phyloP scores from a whole-genome alignment of 495 filamentous ascomycete genomes.

The Penicillium paxilli region DNA sequence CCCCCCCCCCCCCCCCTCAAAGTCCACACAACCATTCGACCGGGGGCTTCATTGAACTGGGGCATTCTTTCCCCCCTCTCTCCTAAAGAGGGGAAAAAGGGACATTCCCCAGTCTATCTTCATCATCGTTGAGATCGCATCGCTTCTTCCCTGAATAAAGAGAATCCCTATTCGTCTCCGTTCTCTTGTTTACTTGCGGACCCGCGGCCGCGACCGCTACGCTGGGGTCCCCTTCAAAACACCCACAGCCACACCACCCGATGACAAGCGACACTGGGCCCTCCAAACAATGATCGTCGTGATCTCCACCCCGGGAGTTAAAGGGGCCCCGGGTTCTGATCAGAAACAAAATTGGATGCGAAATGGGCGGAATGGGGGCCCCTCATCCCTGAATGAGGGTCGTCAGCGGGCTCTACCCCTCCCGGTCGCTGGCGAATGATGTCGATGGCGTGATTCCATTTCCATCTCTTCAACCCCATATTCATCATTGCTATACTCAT shows the following conservation, averaged over 20 bases:
- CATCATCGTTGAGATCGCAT: constrained; percentile 13
- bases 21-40: constrained; percentile 9
- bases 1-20: constrained; percentile 13
- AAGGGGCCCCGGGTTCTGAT: not conserved
- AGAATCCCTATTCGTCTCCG: not conserved
- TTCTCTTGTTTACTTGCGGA: constrained; percentile 26
- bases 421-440: constrained; percentile 28
- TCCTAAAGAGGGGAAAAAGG: not conserved
- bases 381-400: not conserved
- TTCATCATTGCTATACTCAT: not conserved
- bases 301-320: constrained; percentile 5
- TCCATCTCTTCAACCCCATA: constrained; percentile 7
- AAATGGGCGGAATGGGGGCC: not conserved
- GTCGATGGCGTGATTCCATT: constrained; percentile 28
- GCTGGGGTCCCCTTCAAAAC: constrained; percentile 16
- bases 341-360: not conserved
- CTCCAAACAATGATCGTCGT: constrained; percentile 19
- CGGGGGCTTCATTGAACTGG: constrained; percentile 2
- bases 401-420: constrained; percentile 23
- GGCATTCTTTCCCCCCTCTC: not conserved
- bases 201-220: constrained; percentile 29
- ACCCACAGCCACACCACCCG: constrained; percentile 6
- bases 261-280: constrained; percentile 1
- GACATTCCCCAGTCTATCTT: not conserved
- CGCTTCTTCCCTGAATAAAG: not conserved